Evolutionary conservation across 2,329 filamentous ascomycete genomes (phyloP), one percentile per base, ranked within the genome.

Genomic region (Dothistroma pini): DNA sequence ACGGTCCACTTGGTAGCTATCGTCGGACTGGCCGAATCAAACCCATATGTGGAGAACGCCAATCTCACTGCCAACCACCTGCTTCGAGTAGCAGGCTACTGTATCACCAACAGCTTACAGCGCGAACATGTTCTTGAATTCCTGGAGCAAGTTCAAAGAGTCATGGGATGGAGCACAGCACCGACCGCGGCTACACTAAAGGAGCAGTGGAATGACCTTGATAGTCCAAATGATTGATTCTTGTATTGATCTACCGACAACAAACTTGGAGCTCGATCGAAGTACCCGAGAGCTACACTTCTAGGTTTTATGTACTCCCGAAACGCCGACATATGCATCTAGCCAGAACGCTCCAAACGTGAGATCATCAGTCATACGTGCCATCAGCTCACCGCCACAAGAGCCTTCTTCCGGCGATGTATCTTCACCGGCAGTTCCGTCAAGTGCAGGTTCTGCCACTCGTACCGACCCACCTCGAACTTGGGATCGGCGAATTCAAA

Each of bases 381-480:
- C 35, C 22, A 59, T 21, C 25, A 55, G 29, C 44, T 31, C 56
- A 21, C 47, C 25, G 9, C 57, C 11, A 56, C 44, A 35, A 48
- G 21, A 11, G 51, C 51, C 31, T 54, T 50, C 57, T 66, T 64
- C 61, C 75, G 68, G 49, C 73, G 70, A 67, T 72, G 75, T 6
- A 77, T 70, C 64, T 74, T 76, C 12, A 77, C 70, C 7, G 75
- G 75, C 71, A 77, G 69, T 51, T 75, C 72, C 6, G 69, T 72
- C 32, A 76, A 56, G 38, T 76, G 68, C 69, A 73, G 70, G 41
- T 77, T 77, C 68, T 74, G 73, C 51, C 69, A 74, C 66, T 77
- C 75, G 48, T 72, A 65, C 35, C 75, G 61, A 58, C 73, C 63
- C 19, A 75, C 66, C 55, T 76, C 69, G 65, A 72, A 77, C 6